Base-by-base conservation (phyloP, 2,329 filamentous ascomycete species). In the Beauveria brongniartii region DNA sequence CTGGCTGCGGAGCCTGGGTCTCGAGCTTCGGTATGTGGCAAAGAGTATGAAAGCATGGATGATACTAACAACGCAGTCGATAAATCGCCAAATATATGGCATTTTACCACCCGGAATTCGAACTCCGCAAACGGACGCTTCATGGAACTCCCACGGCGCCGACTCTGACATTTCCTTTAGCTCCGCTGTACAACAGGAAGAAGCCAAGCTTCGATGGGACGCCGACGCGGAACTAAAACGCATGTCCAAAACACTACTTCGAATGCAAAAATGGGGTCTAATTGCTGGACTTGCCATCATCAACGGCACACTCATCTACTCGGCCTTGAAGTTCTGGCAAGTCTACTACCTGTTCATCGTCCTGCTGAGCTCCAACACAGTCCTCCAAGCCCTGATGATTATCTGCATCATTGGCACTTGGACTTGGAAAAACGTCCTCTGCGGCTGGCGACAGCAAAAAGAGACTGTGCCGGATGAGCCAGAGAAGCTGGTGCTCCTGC, bases 311-410 rank as follows among this genome's bases (percentile, higher is more conserved):
- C 69, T 76, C 43, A 75, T 76, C 61, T 75, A 70, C 24, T 64
- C 75, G 7, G 70, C 73, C 1, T 68, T 70, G 63, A 69, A 65
- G 50, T 77, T 73, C 50, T 74, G 73, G 64, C 70, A 78, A 59
- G 69, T 73, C 18, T 76, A 75, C 64, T 76, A 77, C 64, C 72
- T 77, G 58, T 75, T 79, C 57, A 75, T 80, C 20, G 67, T 78
- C 0, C 71, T 79, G 1, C 70, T 80, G 51, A 80, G 77, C 66
- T 78, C 76, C 61, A 74, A 77, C 65, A 79, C 78, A 0, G 69
- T 75, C 24, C 67, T 78, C 0, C 77, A 78, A 63, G 70, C 73
- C 0, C 64, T 74, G 44, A 78, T 80, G 71, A 73, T 78, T 24
- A 34, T 75, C 30, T 73, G 70, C 56, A 74, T 78, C 46, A 66